phyloP scores from a whole-genome alignment of 805 yeast species.

The Candida koratica region DNA sequence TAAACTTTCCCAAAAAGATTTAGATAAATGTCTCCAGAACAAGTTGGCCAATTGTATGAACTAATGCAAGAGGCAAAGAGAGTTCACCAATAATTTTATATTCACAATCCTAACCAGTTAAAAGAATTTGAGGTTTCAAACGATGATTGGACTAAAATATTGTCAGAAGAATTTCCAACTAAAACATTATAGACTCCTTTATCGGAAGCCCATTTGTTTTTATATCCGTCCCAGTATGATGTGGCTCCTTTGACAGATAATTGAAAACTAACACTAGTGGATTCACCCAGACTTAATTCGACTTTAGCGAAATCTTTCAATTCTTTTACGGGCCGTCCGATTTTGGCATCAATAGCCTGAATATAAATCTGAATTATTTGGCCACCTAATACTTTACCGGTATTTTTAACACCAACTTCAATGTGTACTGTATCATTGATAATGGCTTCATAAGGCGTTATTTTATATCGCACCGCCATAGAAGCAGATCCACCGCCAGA shows the following conservation, averaged over 20 bases:
- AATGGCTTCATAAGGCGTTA: constrained; percentile 49
- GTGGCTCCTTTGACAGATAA: constrained; percentile 44
- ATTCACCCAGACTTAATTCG: constrained; percentile 41
- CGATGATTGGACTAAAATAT: constrained; percentile 18
- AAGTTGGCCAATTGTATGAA: constrained; percentile 74
- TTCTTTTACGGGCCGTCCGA: constrained; percentile 55
- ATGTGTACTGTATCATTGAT: constrained; percentile 22
- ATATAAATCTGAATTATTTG: constrained; percentile 58
- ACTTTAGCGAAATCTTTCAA: constrained; percentile 56
- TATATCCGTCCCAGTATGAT: constrained; percentile 51
- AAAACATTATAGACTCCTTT: constrained; percentile 47
- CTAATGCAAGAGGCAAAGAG: constrained; percentile 68
- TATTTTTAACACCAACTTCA: constrained; percentile 24
- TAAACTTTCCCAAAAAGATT: constrained; percentile 54
- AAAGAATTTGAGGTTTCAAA: constrained; percentile 18
- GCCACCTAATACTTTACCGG: constrained; percentile 41
- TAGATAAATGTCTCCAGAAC: constrained; percentile 88
- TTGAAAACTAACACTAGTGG: constrained; percentile 32
- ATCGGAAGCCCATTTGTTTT: constrained; percentile 48
- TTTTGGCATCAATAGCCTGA: constrained; percentile 30
- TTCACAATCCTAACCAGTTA: constrained; percentile 15
- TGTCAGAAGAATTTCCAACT: constrained; percentile 41
- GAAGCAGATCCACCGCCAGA: constrained; percentile 67
- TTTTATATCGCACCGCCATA: constrained; percentile 43
- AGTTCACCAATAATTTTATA: neutral